Evolutionary conservation across 371 early-diverging fungal species (phyloP).

Genomic region (Mortierella sp.): DNA sequence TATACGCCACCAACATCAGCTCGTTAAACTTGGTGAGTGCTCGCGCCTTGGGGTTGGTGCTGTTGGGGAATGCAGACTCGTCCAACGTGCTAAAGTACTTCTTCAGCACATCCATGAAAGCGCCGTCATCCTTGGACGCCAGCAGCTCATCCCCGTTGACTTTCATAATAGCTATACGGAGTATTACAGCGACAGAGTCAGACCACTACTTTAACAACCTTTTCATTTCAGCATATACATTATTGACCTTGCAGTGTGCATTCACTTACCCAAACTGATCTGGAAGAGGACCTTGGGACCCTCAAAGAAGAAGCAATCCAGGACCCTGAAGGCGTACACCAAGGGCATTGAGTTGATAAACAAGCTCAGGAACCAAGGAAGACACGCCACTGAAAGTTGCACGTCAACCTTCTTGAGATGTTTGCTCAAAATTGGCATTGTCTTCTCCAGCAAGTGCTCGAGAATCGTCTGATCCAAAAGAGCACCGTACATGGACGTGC

Average conservation of each 20-base stretch:
- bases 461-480: constrained; percentile 95
- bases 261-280: constrained; percentile 71
- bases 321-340: constrained; percentile 86
- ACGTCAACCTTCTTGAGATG: constrained; percentile 91
- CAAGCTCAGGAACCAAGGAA: constrained; percentile 97
- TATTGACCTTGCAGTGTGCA: not conserved
- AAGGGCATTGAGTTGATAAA: constrained; percentile 96
- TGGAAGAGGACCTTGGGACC: constrained; percentile 96
- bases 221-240: no score
- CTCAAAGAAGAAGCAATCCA: constrained; percentile 96
- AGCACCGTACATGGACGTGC: constrained; percentile 98
- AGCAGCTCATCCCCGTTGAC: constrained; percentile 92
- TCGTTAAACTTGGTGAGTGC: constrained; percentile 91
- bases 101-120: constrained; percentile 86
- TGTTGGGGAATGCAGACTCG: constrained; percentile 73
- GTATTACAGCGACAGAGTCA: not conserved
- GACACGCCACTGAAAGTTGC: constrained; percentile 93
- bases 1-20: constrained; percentile 91
- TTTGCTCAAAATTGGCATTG: constrained; percentile 82
- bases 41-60: constrained; percentile 68
- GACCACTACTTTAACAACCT: no score
- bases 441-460: constrained; percentile 86
- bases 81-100: constrained; percentile 80
- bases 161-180: constrained; percentile 86
- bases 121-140: constrained; percentile 92